Percentiles rank a stretch among this genome's conserved stretches.
Conservation (phyloP, 257 asterid genomes). For the Euphrasia confusa region DNA sequence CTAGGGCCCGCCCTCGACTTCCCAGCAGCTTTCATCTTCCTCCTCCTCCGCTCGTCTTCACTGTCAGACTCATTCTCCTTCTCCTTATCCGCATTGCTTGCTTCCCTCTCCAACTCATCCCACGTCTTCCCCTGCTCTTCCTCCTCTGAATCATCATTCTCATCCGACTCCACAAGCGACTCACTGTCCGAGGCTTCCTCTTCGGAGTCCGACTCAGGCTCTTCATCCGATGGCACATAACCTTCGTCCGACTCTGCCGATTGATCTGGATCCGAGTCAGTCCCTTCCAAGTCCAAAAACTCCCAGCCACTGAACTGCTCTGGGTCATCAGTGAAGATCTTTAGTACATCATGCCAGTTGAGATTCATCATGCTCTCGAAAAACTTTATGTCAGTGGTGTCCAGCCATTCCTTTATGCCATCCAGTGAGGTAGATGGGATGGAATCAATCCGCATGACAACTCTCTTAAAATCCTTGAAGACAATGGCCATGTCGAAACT, state of each 20-base stretch:
- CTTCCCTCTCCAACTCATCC: conserved; percentile 85
- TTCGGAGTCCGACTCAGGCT: conserved; percentile 64
- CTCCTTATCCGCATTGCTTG: conserved; percentile 64
- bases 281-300: conserved; percentile 65
- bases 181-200: conserved; percentile 64
- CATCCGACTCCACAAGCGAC: conserved; percentile 67
- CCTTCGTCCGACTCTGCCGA: conserved; percentile 63
- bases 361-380: conserved; percentile 81
- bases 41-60: conserved; percentile 62
- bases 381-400: conserved; percentile 65
- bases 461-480: conserved; percentile 73
- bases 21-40: conserved; percentile 52
- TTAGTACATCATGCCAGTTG: conserved; percentile 64
- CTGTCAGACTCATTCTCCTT: conserved; percentile 70
- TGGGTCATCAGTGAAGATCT: conserved; percentile 60
- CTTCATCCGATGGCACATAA: conserved; percentile 63
- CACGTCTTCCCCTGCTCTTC: conserved; percentile 78
- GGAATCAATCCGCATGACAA: conserved; percentile 62
- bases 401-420: conserved; percentile 74
- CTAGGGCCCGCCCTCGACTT: conserved; percentile 51
- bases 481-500: conserved; percentile 72
- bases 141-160: conserved; percentile 50
- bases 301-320: conserved; percentile 78
- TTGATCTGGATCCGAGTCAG: conserved; percentile 59
- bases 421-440: conserved; percentile 60